Evolutionary conservation across 2,329 filamentous ascomycete genomes (phyloP).

Genomic region (Thielaviopsis musarum): DNA sequence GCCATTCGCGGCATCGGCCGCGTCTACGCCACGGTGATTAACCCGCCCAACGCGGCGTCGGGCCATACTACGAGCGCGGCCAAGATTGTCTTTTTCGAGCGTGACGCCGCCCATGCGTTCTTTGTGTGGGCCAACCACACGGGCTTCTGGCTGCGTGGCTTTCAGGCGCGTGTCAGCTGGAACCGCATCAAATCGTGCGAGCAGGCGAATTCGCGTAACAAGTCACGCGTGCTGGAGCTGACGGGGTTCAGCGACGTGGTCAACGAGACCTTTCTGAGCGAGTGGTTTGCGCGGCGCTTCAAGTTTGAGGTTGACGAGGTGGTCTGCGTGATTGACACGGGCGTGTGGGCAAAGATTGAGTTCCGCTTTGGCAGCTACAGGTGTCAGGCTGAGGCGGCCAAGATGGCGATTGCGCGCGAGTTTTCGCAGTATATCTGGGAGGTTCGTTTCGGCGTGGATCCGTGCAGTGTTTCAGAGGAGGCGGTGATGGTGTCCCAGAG

Average conservation of each 20-base stretch:
- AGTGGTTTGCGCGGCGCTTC: conserved; percentile 27
- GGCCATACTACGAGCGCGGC: conserved; percentile 25
- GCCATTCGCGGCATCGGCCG: conserved; percentile 30
- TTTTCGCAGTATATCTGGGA: conserved; percentile 5
- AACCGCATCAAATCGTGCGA: conserved; percentile 32
- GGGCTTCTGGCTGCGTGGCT: conserved; percentile 23
- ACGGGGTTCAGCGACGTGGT: conserved; percentile 28
- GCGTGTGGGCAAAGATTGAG: conserved; percentile 24
- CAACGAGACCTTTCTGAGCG: conserved; percentile 23
- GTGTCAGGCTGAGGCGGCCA: conserved; percentile 35
- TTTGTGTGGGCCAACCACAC: conserved; percentile 13
- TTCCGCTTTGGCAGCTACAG: conserved; percentile 38
- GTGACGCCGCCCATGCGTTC: conserved; percentile 22
- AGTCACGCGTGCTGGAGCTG: conserved; percentile 34
- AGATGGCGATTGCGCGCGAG: conserved; percentile 19
- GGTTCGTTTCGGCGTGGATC: conserved; percentile 11
- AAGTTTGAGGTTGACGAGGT: conserved; percentile 31
- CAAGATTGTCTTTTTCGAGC: conserved; percentile 33
- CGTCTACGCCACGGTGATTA: conserved; percentile 35
- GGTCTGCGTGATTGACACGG: conserved; percentile 17
- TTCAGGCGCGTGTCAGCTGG: conserved; percentile 23
- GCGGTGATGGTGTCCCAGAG: not conserved
- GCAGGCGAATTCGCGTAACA: conserved; percentile 15
- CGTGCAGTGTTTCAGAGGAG: conserved; percentile 4
- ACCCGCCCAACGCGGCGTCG: conserved; percentile 24